Base-by-base conservation (phyloP, 2,329 filamentous ascomycete species). In the Exophiala phaeomuriformis region DNA sequence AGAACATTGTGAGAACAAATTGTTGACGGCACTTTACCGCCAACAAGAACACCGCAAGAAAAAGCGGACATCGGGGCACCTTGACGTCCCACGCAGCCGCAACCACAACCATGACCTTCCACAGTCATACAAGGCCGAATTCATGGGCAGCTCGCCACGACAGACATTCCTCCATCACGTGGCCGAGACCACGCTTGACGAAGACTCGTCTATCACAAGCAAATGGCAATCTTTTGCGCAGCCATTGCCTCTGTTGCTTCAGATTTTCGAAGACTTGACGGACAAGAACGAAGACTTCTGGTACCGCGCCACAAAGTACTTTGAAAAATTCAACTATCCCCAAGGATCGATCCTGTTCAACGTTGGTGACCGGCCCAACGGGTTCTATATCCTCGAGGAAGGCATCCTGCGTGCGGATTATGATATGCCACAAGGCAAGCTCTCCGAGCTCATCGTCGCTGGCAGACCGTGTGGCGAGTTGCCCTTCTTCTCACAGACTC, bases 381-480 rank as follows among this genome's bases (percentile, higher is more conserved):
- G 85, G 2, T 97, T 98, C 71, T 97, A 95, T 67, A 79, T 98
- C 3, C 73, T 98, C 0, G 90, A 98, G 69, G 80, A 83, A 4
- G 93, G 93, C 35, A 90, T 97, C 62, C 76, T 98, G 32, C 82
- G 90, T 10, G 89, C 87, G 2, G 90, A 96, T 64, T 97, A 98
- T 67, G 81, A 91, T 58, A 78, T 95, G 32, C 90, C 93, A 1
- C 93, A 97, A 67, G 93, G 93, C 0, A 81, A 79, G 63, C 86
- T 94, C 62, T 88, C 86, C 57, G 93, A 98, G 69, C 88, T 88
- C 64, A 96, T 97, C 51, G 85, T 96, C 1, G 88, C 90, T 0
- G 93, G 93, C 10, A 93, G 93, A 1, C 96, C 93, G 0, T 97
- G 91, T 63, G 93, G 93, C 35, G 93, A 98, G 72, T 71, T 98